Percentiles rank a stretch among this genome's conserved stretches.
phyloP scores from a whole-genome alignment of 306 rosid genomes.

The Delonix regia region DNA sequence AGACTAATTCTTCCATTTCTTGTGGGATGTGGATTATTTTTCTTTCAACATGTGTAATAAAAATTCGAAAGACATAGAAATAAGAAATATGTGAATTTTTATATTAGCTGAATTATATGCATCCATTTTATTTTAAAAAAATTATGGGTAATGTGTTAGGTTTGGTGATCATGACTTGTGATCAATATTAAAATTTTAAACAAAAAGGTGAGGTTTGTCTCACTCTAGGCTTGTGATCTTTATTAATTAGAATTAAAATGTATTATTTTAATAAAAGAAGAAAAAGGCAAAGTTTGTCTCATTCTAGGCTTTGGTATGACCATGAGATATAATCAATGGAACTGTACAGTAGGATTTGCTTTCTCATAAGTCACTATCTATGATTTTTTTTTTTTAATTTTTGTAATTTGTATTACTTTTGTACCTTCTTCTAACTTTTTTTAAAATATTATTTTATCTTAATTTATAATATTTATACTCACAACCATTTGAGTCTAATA shows the following conservation, averaged over 20 bases:
- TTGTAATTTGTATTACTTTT: background rate
- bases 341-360: background rate
- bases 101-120: background rate
- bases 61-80: no score
- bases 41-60: background rate
- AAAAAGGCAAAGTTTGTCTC: conserved; percentile 47
- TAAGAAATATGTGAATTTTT: background rate
- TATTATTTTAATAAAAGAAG: background rate
- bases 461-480: no score
- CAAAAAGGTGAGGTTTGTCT: conserved; percentile 48
- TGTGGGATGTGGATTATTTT: background rate
- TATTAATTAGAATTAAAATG: no score
- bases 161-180: conserved; percentile 19
- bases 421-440: conserved; percentile 18
- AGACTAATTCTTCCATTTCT: conserved; percentile 25
- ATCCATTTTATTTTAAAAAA: background rate
- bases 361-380: background rate
- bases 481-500: no score
- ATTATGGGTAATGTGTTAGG: background rate
- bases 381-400: background rate
- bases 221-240: background rate
- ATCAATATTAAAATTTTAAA: background rate
- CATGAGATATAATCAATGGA: background rate
- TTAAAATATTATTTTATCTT: no score
- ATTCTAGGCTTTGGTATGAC: background rate